Evolutionary conservation across 495 filamentous ascomycete species (phyloP), one percentile per base, ranked within the genome.

Genomic region (Glonium stellatum): DNA sequence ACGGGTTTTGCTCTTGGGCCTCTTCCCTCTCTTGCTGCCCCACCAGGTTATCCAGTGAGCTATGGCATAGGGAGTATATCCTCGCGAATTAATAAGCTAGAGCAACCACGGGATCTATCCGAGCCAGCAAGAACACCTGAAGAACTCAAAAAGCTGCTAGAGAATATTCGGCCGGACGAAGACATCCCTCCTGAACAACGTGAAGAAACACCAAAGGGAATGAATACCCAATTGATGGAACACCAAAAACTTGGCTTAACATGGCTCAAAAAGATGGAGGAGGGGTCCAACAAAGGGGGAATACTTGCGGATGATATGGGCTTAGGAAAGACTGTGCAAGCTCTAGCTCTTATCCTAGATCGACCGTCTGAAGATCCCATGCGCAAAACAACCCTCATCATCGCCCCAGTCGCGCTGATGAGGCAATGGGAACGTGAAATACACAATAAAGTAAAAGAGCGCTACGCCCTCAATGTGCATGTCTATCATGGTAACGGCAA

Each of bases 251-350:
- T 95, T 15, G 91, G 88, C 15, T 69, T 96, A 42, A 78, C 82
- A 0, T 96, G 91, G 91, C 81, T 95, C 77, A 87, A 84, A 65
- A 78, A 82, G 6, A 90, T 88, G 79, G 91, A 96, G 71, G 82
- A 87, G 50, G 82, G 86, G 13, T 78, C 75, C 3, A 87, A 87
- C 59, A 89, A 87, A 64, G 91, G 91, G 39, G 90, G 90, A 11
- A 90, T 96, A 62, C 79, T 93, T 49, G 90, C 88, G 4, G 89
- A 95, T 68, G 90, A 92, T 53, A 98, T 98, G 93, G 93, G 93
- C 11, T 78, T 98, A 10, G 93, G 93, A 21, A 98, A 98, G 75
- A 98, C 93, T 1, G 87, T 98, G 50, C 88, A 92, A 62, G 84
- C 90, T 15, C 77, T 98, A 22, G 85, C 93, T 1, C 79, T 98